Conservation (phyloP, 345 rosid genomes). For the Microcos paniculata region DNA sequence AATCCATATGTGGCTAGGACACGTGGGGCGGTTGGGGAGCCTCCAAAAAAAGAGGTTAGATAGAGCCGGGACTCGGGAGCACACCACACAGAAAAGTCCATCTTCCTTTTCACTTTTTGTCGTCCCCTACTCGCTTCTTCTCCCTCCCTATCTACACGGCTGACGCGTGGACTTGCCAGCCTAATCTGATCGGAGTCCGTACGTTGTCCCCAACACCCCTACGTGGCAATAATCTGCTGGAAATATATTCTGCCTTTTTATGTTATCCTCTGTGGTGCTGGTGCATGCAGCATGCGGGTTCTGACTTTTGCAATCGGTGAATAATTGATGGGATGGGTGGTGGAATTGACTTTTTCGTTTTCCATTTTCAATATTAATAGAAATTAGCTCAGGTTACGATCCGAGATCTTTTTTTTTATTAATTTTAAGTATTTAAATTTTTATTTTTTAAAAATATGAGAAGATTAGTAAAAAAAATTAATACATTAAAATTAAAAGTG, state of each 20-base stretch:
- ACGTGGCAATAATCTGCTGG: not conserved
- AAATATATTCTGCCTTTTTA: no score
- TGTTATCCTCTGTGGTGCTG: not conserved
- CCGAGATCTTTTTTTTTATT: no score
- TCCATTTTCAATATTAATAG: no score
- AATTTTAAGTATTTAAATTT: no score
- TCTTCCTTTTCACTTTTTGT: not conserved
- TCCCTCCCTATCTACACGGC: not conserved
- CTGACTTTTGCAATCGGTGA: not conserved
- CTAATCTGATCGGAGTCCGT: no score
- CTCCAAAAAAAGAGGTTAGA: not conserved
- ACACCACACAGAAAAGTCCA: not conserved
- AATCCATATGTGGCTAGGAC: constrained; percentile 25
- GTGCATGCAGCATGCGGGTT: not conserved
- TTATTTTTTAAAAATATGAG: no score
- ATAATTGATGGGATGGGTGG: not conserved
- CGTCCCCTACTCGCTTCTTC: not conserved
- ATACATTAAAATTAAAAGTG: no score
- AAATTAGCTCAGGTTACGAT: no score
- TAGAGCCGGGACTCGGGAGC: not conserved
- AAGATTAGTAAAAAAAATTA: no score
- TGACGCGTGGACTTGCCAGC: not conserved
- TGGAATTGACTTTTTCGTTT: no score
- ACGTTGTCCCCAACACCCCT: not conserved
- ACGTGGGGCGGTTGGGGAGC: constrained; percentile 36